Evolutionary conservation across 192 early-diverging fungal species (phyloP), one percentile per base, ranked within the genome.

Genomic region (Podila epicladia): DNA sequence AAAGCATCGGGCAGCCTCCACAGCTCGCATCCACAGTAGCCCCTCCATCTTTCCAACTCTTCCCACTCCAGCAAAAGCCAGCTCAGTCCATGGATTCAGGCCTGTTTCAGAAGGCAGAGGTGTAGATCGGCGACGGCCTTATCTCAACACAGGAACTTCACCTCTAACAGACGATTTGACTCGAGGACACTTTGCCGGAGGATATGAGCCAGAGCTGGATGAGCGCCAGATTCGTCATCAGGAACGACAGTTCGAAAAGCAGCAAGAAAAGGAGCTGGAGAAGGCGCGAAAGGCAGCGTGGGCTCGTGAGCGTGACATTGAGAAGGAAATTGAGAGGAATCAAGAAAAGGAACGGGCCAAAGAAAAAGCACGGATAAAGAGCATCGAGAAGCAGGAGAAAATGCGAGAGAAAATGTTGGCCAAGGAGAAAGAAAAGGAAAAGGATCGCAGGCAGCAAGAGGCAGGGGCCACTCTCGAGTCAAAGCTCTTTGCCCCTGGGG

Each of bases 241-340:
- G 57, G 75, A 72, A 19, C 20, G 60, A 24, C 64, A 60, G 24
- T 4, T 49, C 2, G 69, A 78, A 29, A 65, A 67, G 29, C 75
- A 72, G 9, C 13, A 51, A 2, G 75, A 78, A 38, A 78, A 72
- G 24, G 75, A 78, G n/a, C 31, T 63, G 33, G 75, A 69, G 1
- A 78, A 67, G 32, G 69, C 69, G n/a, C 65, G 53, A 24, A 78
- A 78, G 55, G 4, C 55, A 4, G 64, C 68, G 0, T 53, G 29
- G 22, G 60, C 62, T 24, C 63, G 48, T 29, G 74, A 77, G 35
- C 74, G 74, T 19, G 68, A 77, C 12, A 22, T 77, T 9, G 68
- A 71, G 38, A 55, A 58, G 51, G 75, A 78, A 33, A 58, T 71
- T 48, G 38, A 45, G 6, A 37, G 68, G n/a, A 37, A 31, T 22